Conservation (phyloP, 1,284 basidiomycete species). For the Inonotus hispidus region DNA sequence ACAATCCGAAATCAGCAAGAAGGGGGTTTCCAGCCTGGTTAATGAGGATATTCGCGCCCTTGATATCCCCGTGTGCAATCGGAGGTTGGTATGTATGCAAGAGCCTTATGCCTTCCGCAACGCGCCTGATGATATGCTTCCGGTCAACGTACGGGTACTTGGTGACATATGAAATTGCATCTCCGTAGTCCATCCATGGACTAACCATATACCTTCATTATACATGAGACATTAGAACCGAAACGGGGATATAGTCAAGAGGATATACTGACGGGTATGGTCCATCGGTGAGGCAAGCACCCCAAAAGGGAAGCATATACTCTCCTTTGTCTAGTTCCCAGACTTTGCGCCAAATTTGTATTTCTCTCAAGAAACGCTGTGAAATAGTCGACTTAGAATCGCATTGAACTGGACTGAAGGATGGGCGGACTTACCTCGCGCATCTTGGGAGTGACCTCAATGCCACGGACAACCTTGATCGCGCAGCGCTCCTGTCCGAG, state of each 20-base stretch:
- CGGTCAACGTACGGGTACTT: conserved; percentile 35
- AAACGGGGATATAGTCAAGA: neutral
- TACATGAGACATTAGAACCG: neutral
- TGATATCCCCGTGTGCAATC: conserved; percentile 50
- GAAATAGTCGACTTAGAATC: neutral
- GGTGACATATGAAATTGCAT: conserved; percentile 41
- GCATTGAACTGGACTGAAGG: neutral
- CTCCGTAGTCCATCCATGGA: conserved; percentile 52
- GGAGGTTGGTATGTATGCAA: conserved; percentile 44
- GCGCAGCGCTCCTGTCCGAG: conserved; percentile 47
- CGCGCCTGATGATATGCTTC: conserved; percentile 36
- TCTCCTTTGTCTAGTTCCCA: conserved; percentile 46
- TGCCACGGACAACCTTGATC: conserved; percentile 48
- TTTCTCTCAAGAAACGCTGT: conserved; percentile 47
- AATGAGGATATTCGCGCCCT: conserved; percentile 48
- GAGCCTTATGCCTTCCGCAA: conserved; percentile 41
- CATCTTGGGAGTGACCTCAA: conserved; percentile 41
- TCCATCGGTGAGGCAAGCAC: conserved; percentile 46
- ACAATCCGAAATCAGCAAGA: conserved; percentile 53
- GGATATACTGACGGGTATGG: conserved; percentile 40
- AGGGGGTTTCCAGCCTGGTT: conserved; percentile 41
- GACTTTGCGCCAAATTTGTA: conserved; percentile 49
- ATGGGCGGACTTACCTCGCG: conserved; percentile 29
- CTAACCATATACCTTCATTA: conserved; percentile 44
- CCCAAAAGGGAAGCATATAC: conserved; percentile 51